Evolutionary conservation across 1,284 basidiomycete species (phyloP).

Genomic region (Cutaneotrichosporon curvatum): DNA sequence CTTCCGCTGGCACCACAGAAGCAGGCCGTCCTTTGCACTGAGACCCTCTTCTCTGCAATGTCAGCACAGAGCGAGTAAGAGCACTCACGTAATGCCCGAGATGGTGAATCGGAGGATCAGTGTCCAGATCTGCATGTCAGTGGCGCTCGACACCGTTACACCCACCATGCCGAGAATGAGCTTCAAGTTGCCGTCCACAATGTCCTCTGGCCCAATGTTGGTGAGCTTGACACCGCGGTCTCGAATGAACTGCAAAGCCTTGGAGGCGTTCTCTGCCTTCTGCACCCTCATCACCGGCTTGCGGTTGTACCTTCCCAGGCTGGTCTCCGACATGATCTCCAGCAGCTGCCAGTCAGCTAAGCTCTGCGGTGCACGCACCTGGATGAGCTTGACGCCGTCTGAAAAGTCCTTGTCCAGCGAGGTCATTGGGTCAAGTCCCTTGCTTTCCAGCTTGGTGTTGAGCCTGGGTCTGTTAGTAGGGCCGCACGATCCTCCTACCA

Average conservation of each 20-base stretch:
- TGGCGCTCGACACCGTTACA: background rate
- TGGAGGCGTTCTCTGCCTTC: slow-evolving; percentile 96
- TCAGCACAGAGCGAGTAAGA: background rate
- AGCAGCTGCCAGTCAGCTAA: slow-evolving; percentile 54
- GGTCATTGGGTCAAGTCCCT: slow-evolving; percentile 80
- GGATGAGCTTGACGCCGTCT: slow-evolving; percentile 89
- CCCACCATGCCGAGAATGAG: slow-evolving; percentile 83
- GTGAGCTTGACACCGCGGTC: slow-evolving; percentile 91
- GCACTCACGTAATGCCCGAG: slow-evolving; percentile 81
- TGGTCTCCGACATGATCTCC: slow-evolving; percentile 93
- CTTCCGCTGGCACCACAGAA: slow-evolving; percentile 97
- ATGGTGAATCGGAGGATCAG: slow-evolving; percentile 95
- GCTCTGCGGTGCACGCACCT: slow-evolving; percentile 33
- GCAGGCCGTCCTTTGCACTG: slow-evolving; percentile 89
- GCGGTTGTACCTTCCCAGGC: slow-evolving; percentile 84
- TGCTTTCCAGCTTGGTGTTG: slow-evolving; percentile 84
- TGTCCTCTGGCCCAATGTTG: slow-evolving; percentile 80
- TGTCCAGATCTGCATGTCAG: slow-evolving; percentile 68
- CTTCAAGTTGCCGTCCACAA: slow-evolving; percentile 95
- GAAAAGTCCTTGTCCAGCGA: slow-evolving; percentile 85
- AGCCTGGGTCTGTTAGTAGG: slow-evolving; percentile 56
- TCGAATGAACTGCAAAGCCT: slow-evolving; percentile 90
- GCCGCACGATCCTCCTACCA: slow-evolving; percentile 23
- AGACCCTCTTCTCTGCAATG: slow-evolving; percentile 83
- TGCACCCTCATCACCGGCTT: slow-evolving; percentile 86